A percentile compares a stretch with the other conserved stretches of the same genome.
Evolutionary conservation across 768 basidiomycete species (phyloP).

Genomic region (Rhizopogon roseolus): DNA sequence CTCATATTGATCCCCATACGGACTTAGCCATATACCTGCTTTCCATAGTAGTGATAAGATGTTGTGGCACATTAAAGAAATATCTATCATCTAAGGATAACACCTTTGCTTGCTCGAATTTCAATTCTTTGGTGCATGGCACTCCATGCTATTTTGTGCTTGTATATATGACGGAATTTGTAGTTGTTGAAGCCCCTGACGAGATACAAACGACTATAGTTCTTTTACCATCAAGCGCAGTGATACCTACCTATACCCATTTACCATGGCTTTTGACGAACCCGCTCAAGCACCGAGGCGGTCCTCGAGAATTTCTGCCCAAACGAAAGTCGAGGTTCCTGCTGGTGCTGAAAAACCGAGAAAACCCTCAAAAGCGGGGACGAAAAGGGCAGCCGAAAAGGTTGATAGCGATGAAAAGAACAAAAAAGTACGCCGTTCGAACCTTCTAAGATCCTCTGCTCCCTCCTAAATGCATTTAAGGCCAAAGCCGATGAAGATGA

Average conservation of each 20-base stretch:
- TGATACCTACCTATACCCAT: no score
- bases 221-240: no score
- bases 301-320: constrained; percentile 46
- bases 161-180: neutral
- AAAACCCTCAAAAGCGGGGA: constrained; percentile 22
- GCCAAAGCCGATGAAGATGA: constrained; percentile 19
- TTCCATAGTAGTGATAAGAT: neutral
- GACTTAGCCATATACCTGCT: neutral
- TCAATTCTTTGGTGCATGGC: neutral
- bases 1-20: neutral
- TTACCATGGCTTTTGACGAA: no score
- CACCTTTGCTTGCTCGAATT: neutral
- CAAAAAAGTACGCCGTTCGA: constrained; percentile 16
- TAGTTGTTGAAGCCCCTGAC: neutral
- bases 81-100: neutral
- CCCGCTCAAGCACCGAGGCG: constrained; percentile 37
- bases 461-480: constrained; percentile 8
- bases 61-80: neutral
- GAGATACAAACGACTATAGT: no score
- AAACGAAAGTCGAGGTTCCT: constrained; percentile 30
- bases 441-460: neutral
- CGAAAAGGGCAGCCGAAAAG: constrained; percentile 29
- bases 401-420: constrained; percentile 30
- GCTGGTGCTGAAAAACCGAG: constrained; percentile 18
- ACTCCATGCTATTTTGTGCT: neutral